Evolutionary conservation across 2,329 filamentous ascomycete species (phyloP), one percentile per base, ranked within the genome.

Genomic region (Ceratocystis alfenasii): DNA sequence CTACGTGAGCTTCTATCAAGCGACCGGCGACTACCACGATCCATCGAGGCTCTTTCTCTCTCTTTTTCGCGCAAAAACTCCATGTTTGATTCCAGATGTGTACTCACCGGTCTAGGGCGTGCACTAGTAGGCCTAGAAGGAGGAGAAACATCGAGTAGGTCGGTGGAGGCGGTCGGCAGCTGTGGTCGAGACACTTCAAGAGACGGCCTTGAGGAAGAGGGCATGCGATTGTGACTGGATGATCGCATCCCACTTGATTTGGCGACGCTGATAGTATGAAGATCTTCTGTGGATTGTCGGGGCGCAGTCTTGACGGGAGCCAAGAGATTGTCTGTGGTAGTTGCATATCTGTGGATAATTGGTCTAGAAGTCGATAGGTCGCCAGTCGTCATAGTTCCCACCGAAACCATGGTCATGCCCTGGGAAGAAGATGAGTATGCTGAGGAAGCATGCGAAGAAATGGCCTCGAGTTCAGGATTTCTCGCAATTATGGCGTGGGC

Each of bases 31-130:
- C 33, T 63, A 22, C 65, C 44, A 25, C 65, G 65, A 10, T 67
- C 66, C 48, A 67, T 59, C 2, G 66, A 67, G 3, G 66, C 66
- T 46, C 66, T 45, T 50, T 67, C 66, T 44, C 66, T 79, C 72
- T 95, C 91, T 63, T 85, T 83, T 70, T 94, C 90, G 25, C 89
- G 86, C 20, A 95, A 78, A 71, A 89, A 90, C 67, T 95, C 91
- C 64, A 94, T 79, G 72, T 88, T 91, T 0, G 88, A 88, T 70
- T 91, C 88, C 2, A 95, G 81, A 73, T 92, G 90, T 44, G 89
- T 89, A 74, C 92, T 96, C 0, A 85, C 80, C 1, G 93, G 93
- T 59, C 93, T 83, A 65, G 84, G 81, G 68, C 87, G 85, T 5
- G 71, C 70, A 20, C 44, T 59, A 41, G 57, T 28, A 28, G 87